phyloP scores from a whole-genome alignment of 345 rosid genomes.

The Salix purpurea region DNA sequence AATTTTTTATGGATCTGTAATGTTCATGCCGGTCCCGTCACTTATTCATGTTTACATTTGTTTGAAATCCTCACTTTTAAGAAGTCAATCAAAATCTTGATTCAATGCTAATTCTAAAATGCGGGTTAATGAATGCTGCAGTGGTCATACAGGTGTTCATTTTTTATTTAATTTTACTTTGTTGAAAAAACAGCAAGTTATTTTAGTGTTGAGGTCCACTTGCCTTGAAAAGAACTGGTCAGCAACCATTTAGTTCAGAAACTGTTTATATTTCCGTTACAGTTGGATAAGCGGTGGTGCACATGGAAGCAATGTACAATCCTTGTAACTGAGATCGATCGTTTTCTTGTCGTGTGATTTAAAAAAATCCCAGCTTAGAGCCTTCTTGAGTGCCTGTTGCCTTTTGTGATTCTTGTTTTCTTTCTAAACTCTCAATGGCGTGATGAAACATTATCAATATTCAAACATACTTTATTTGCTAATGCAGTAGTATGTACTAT shows the following conservation, averaged over 20 bases:
- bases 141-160: not conserved
- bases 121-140: not conserved
- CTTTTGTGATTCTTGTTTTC: constrained; percentile 6
- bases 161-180: not conserved
- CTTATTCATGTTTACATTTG: not conserved
- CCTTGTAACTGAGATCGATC: not conserved
- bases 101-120: not conserved
- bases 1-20: not conserved
- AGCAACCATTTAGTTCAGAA: not conserved
- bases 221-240: not conserved
- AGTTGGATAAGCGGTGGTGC: not conserved
- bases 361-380: constrained; percentile 1
- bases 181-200: not conserved
- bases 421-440: constrained; percentile 3
- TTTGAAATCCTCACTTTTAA: not conserved
- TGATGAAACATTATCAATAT: not conserved
- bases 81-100: not conserved
- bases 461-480: constrained; percentile 6
- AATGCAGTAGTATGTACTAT: not conserved
- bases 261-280: not conserved
- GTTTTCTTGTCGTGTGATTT: constrained; percentile 1
- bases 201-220: not conserved
- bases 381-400: constrained; percentile 6
- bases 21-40: not conserved
- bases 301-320: not conserved